Base-by-base conservation (phyloP, 768 basidiomycete species). In the Tylopilus rubrobrunneus region DNA sequence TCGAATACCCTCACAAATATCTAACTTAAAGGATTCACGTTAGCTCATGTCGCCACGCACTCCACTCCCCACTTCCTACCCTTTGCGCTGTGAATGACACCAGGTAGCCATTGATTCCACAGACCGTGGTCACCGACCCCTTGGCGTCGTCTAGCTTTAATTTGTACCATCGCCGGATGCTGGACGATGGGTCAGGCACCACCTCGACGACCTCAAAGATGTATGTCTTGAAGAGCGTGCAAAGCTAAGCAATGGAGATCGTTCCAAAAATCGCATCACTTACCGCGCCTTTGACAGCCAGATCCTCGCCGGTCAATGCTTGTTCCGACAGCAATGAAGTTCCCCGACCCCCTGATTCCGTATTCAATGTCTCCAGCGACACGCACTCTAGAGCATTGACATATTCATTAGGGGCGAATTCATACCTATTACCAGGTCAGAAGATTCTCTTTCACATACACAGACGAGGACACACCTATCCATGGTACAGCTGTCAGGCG, bases 11-110 rank as follows among this genome's bases (percentile, higher is more conserved):
- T 87, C 33, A 95, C 91, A 62, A 92, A 98, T 57, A 98, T 83
- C 94, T 98, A 19, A 19, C 19, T 19, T 19, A 57, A 39, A 47
- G 42, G 34, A 54, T 40, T 37, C n/a, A 31, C 14, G 33, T 61
- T 34, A 59, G 46, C 45, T n/a, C 36, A 40, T 33, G 45, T 31
- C 33, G 47, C 31, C 33, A 98, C 25, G 5, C 5, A 25, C 25
- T 25, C 27, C 12, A 12, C 5, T 44, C 17, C 40, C 23, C 31
- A 25, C 31, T n/a, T 45, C 10, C 59, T 19, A 92, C 93, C 83
- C 97, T 97, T 69, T 96, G 92, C 3, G 94, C 95, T 86, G 96
- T 93, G 0, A 94, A 93, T 9, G 92, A 91, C 31, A 97, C 87
- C 14, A 99, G 77, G 71, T 98, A 98, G 1, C 92, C 91, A 61